These are phyloP conservation scores for Hypocreales sp. DNA, from an alignment of 2,329 filamentous ascomycete species.

Conservation along the genomic window DNA sequence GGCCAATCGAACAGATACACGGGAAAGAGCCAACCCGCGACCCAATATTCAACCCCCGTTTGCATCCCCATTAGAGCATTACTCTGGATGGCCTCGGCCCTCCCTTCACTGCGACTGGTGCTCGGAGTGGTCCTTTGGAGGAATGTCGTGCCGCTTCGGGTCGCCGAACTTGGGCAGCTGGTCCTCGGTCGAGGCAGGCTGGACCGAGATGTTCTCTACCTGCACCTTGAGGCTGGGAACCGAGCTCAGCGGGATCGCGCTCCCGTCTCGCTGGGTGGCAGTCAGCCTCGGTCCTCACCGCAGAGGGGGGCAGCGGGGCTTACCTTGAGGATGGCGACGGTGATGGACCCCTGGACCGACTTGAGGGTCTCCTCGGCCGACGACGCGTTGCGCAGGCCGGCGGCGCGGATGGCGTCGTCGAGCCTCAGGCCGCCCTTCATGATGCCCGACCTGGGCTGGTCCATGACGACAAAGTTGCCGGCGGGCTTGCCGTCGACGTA, in stretches of 20 bases:
- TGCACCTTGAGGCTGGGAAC: conserved; percentile 21
- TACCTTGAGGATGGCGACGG: conserved; percentile 19
- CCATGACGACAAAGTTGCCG: conserved; percentile 20
- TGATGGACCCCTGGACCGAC: conserved; percentile 11
- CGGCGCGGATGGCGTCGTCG: conserved; percentile 50
- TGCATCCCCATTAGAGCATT: no score
- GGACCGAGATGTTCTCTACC: conserved; percentile 17
- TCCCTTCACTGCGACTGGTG: no score
- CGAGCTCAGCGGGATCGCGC: conserved; percentile 8
- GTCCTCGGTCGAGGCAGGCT: conserved; percentile 8
- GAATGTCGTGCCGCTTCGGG: no score
- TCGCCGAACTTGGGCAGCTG: conserved; percentile 14
- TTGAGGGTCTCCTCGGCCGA: conserved; percentile 9
- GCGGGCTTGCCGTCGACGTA: conserved; percentile 16
- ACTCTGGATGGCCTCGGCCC: no score
- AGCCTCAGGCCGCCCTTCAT: conserved; percentile 21
- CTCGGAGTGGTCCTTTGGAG: no score
- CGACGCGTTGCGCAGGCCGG: conserved; percentile 22
- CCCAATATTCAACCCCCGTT: no score
- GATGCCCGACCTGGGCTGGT: conserved; percentile 15
- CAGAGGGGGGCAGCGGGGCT: no score
- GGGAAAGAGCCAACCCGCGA: no score
- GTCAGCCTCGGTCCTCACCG: conserved; percentile 2
- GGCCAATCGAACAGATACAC: no score
- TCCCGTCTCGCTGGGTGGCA: conserved; percentile 15